Conservation (phyloP, 2,329 filamentous ascomycete species). For the Alternaria conjuncta region DNA sequence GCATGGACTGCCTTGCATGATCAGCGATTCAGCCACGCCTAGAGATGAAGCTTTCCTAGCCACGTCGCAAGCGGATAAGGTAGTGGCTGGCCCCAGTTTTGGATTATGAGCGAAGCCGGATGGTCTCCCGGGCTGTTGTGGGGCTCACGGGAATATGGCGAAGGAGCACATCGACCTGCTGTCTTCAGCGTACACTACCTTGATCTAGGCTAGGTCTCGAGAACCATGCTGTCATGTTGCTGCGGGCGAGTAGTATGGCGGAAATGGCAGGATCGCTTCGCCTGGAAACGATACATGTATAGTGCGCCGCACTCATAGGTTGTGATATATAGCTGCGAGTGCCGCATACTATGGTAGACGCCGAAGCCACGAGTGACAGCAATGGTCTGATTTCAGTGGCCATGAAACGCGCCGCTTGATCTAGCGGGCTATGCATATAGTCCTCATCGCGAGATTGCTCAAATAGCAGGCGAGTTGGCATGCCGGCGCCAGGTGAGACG, state of each 20-base stretch:
- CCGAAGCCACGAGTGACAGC: background rate
- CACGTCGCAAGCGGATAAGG: slow-evolving; percentile 10
- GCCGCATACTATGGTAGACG: background rate
- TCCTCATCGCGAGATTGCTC: background rate
- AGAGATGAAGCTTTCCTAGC: slow-evolving; percentile 15
- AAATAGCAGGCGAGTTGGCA: background rate
- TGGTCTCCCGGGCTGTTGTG: slow-evolving; percentile 17
- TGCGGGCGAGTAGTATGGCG: slow-evolving; percentile 6
- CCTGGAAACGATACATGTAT: background rate
- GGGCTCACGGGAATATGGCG: slow-evolving; percentile 15
- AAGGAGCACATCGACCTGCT: slow-evolving; percentile 6
- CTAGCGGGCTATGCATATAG: background rate
- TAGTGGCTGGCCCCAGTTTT: slow-evolving; percentile 14
- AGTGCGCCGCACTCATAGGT: background rate
- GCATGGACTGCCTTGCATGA: slow-evolving; percentile 1
- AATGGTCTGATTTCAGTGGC: background rate
- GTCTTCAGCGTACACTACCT: slow-evolving; percentile 3
- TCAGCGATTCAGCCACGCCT: slow-evolving; percentile 21
- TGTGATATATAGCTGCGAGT: slow-evolving; percentile 1
- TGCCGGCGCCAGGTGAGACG: background rate
- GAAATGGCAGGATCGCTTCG: slow-evolving; percentile 7
- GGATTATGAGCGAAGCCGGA: slow-evolving; percentile 11
- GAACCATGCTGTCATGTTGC: background rate
- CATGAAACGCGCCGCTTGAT: background rate
- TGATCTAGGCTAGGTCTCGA: background rate